These are phyloP conservation scores for Oemleria cerasiformis DNA, from an alignment of 306 rosid genomes.

Conservation along the genomic window DNA sequence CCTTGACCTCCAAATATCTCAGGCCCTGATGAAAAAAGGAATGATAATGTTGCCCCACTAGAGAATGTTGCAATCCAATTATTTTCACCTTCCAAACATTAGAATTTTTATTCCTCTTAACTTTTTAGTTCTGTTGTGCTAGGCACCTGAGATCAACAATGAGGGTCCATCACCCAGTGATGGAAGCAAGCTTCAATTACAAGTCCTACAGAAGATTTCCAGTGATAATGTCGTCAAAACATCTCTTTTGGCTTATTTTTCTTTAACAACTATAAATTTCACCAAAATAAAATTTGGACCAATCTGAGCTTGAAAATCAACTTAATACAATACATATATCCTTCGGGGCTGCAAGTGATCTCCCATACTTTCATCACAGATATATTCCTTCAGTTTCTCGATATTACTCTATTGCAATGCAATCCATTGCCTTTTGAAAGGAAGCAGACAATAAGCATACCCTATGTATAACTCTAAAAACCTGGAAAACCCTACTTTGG, in stretches of 20 bases:
- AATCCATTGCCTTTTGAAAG: background rate
- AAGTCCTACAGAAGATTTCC: background rate
- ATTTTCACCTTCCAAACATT: background rate
- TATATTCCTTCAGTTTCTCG: background rate
- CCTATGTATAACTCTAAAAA: background rate
- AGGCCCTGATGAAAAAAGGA: conserved; percentile 4
- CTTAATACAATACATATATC: background rate
- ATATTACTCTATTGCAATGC: background rate
- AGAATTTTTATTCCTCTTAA: background rate
- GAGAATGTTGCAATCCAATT: background rate
- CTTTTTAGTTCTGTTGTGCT: background rate
- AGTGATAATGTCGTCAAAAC: background rate
- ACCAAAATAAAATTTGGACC: too few species aligned
- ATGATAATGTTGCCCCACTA: background rate
- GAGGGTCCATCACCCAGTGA: background rate
- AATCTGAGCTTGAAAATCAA: background rate
- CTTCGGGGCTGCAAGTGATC: background rate
- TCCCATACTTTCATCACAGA: background rate
- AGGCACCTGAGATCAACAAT: background rate
- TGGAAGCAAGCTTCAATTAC: background rate
- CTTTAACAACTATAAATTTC: too few species aligned
- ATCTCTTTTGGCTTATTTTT: too few species aligned
- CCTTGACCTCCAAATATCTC: conserved; percentile 1
- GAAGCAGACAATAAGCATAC: background rate
- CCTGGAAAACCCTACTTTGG: background rate